These are phyloP conservation scores for Metschnikowia chrysomelidarum DNA, from an alignment of 805 yeast species.

Conservation along the genomic window DNA sequence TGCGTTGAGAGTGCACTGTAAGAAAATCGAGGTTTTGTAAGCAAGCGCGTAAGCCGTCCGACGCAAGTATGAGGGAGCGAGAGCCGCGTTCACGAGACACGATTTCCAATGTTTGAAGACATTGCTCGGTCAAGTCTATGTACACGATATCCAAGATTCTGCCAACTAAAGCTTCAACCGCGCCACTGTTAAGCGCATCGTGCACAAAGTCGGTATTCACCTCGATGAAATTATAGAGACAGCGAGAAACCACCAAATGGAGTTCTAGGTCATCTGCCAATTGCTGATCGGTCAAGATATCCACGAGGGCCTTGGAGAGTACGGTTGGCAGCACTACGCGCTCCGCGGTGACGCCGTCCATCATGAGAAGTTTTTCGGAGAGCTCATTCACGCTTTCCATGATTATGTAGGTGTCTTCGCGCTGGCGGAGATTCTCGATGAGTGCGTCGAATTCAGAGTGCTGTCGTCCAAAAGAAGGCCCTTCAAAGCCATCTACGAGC, in stretches of 20 bases:
- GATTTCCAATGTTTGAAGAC: constrained; percentile 69
- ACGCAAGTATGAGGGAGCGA: constrained; percentile 48
- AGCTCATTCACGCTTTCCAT: constrained; percentile 65
- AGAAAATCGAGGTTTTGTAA: constrained; percentile 81
- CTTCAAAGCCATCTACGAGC: constrained; percentile 32
- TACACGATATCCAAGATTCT: constrained; percentile 73
- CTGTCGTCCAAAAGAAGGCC: constrained; percentile 14
- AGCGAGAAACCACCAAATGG: constrained; percentile 81
- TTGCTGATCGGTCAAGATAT: constrained; percentile 54
- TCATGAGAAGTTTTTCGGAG: constrained; percentile 64
- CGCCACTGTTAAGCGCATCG: constrained; percentile 61
- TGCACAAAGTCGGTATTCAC: constrained; percentile 63
- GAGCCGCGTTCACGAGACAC: constrained; percentile 56
- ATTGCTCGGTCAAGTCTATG: constrained; percentile 92
- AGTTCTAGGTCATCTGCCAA: constrained; percentile 69
- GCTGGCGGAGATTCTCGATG: constrained; percentile 37
- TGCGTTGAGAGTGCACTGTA: constrained; percentile 83
- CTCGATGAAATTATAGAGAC: constrained; percentile 78
- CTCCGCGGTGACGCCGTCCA: constrained; percentile 62
- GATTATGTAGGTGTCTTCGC: constrained; percentile 59
- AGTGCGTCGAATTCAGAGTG: constrained; percentile 32
- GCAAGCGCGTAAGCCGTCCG: constrained; percentile 64
- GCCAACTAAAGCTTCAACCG: constrained; percentile 60
- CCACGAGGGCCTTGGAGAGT: constrained; percentile 53
- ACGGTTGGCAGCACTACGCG: constrained; percentile 59